Evolutionary conservation across 2,329 filamentous ascomycete species (phyloP), one percentile per base, ranked within the genome.

Genomic region (Cryphonectria parasitica): DNA sequence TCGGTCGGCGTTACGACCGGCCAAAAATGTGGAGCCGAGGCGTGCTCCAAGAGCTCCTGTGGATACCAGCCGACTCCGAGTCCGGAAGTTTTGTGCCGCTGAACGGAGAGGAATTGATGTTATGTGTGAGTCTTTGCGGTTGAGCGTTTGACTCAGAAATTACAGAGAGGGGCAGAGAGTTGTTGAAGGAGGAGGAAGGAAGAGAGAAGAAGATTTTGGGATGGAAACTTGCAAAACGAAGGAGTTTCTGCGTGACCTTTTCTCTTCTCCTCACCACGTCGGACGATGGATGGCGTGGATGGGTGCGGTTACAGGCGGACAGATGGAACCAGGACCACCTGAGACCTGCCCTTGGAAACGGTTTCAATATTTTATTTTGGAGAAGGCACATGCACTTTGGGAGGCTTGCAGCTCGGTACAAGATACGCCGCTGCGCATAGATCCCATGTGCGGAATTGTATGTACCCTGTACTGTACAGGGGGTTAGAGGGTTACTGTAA

Each of bases 21-120:
- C 66, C 66, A 63, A 58, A 63, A 68, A 39, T 52, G 66, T 68
- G 66, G 66, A 68, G 60, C 66, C 58, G 66, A 68, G 19, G 31
- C 58, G 4, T 68, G 56, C 41, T 25, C 61, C 22, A 56, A 39
- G 58, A 68, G 66, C 66, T 68, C 36, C 4, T 52, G 69, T 70
- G 71, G 71, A 54, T 64, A 13, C 31, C 63, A 61, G 19, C 6
- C 49, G 39, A 61, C 69, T 70, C 70, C 66, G 70, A 67, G 64
- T 70, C 58, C 70, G 68, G 70, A 69, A 64, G 66, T 63, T 17
- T 34, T 58, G 31, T 56, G 67, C 67, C 67, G 70, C 64, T 64
- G 64, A 67, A 60, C 67, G 58, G 67, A 71, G 66, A 34, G 34
- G 6, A 34, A 34, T 49, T 49, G 22, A 22, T 49, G 2, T 39